Evolutionary conservation across 306 rosid species (phyloP).

Genomic region (Rosa persica): DNA sequence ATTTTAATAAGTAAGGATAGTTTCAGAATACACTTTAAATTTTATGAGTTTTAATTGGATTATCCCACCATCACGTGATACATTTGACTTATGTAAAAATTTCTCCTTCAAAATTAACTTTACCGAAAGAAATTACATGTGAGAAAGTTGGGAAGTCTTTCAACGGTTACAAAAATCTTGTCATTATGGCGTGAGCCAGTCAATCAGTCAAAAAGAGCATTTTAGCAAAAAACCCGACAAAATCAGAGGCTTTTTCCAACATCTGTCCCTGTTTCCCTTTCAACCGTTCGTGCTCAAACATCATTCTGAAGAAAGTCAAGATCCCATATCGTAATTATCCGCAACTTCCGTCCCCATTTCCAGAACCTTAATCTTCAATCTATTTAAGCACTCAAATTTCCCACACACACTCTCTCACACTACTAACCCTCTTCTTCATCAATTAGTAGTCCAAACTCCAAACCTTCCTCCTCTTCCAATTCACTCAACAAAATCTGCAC

Average conservation of each 20-base stretch:
- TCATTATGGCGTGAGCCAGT: slow-evolving; percentile 33
- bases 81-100: too few relatives aligned
- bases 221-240: slow-evolving; percentile 73
- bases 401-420: slow-evolving; percentile 34
- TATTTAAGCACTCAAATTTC: slow-evolving; percentile 50
- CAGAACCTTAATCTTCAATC: slow-evolving; percentile 26
- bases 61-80: too few relatives aligned
- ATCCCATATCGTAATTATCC: slow-evolving; percentile 59
- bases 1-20: too few relatives aligned
- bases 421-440: background rate
- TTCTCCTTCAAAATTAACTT: background rate
- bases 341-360: slow-evolving; percentile 33
- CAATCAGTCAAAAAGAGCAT: slow-evolving; percentile 63
- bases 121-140: background rate
- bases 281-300: slow-evolving; percentile 61
- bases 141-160: slow-evolving; percentile 37
- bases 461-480: slow-evolving; percentile 25
- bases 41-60: too few relatives aligned
- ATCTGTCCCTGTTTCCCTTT: slow-evolving; percentile 69
- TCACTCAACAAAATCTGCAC: slow-evolving; percentile 20
- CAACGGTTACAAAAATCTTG: slow-evolving; percentile 52
- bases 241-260: slow-evolving; percentile 71
- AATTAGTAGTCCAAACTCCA: background rate
- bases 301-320: slow-evolving; percentile 50
- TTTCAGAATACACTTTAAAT: too few relatives aligned